Evolutionary conservation across 106 monocot genomes (phyloP), one percentile per base, ranked within the genome.

Genomic region (Dendrobium chrysotoxum): DNA sequence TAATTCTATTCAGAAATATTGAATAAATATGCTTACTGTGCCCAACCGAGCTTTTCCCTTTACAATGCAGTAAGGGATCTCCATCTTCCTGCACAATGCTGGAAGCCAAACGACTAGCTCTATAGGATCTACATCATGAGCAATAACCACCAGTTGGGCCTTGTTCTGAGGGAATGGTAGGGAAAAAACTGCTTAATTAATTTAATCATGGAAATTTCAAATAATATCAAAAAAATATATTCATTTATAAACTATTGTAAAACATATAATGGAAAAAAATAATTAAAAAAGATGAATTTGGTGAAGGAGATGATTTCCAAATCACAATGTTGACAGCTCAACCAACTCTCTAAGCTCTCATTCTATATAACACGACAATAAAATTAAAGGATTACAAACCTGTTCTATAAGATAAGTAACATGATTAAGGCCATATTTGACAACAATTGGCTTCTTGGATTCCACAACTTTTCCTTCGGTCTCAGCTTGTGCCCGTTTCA

Each of bases 101-200:
- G 95, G 95, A 21, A 95, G 88, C 90, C 92, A 95, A 18, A 95
- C 95, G 8, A 95, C 95, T 7, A 95, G 82, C 86, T 95, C 95
- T 20, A 95, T 92, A 1, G 95, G 95, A 77, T 95, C 92, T 15
- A 95, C 95, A 85, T 95, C 95, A 82, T 95, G 95, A 76, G 92
- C 95, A 77, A 92, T 95, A 23, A 95, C 95, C 20, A 95, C 95
- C 38, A 95, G 61, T 46, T 95, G 95, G 15, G 95, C 95, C 84
- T 95, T 95, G 84, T 89, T 95, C 95, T 95, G 77, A 74, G 18
- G 17, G 28, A 61, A 61, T 21, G 18, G 5, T 44, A 9, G 6
- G 44, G 6, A 6, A 44, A 44, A 44, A 7, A 13, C 18, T 5
- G 57, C 57, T 1, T 2, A 26, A 65, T 65, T 7, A 65, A 65